phyloP scores from a whole-genome alignment of 2,329 filamentous ascomycete species.

The Ophiostoma pallidulum region DNA sequence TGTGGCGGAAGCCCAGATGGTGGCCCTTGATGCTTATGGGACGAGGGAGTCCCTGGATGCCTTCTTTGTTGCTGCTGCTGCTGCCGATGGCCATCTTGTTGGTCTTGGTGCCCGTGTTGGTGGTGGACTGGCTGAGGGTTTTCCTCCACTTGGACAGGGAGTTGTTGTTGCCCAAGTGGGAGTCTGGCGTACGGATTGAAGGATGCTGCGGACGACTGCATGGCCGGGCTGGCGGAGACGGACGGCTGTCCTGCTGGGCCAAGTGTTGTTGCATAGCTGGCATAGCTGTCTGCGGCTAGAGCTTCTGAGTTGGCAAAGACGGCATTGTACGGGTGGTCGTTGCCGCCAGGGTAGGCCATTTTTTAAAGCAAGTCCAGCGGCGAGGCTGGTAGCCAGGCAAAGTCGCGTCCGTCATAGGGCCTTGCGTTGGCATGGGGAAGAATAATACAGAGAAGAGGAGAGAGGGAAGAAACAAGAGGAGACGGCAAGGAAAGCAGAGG shows the following conservation, averaged over 20 bases:
- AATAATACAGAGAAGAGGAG: no score
- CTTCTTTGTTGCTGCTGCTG: neutral
- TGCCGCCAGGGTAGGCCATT: slow-evolving; percentile 5
- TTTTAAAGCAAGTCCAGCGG: slow-evolving; percentile 4
- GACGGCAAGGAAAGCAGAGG: neutral
- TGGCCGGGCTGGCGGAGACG: no score
- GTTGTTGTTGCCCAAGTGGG: neutral
- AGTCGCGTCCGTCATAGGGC: slow-evolving; percentile 9
- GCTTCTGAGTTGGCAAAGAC: neutral
- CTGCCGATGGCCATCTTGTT: neutral
- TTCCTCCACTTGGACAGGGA: neutral
- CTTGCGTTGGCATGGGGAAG: neutral
- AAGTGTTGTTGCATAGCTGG: neutral
- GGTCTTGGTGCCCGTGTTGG: neutral
- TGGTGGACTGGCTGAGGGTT: neutral
- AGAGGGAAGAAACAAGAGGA: neutral
- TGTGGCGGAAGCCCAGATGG: no score
- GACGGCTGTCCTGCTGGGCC: neutral
- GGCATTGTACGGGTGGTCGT: neutral
- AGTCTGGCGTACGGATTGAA: neutral
- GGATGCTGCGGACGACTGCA: neutral
- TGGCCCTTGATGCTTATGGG: neutral
- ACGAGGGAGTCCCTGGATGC: neutral
- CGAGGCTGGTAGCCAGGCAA: slow-evolving; percentile 6
- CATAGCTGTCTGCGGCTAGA: neutral